Evolutionary conservation across 306 rosid species (phyloP), one percentile per base, ranked within the genome.

Genomic region (Boehmeria nivea): DNA sequence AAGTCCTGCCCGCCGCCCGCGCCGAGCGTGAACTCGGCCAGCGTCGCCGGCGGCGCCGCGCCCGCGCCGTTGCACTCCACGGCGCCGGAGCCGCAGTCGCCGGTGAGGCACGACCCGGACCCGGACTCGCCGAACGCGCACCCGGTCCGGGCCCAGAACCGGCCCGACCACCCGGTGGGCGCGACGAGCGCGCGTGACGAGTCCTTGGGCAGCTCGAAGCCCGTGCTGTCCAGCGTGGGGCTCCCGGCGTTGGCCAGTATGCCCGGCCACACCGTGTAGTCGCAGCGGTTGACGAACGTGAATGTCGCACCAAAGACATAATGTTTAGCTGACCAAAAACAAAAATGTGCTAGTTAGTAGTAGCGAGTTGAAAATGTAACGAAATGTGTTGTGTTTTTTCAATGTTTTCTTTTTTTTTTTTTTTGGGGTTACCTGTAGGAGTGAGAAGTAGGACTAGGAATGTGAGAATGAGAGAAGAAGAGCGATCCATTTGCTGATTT

Each of bases 141-240:
- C 22, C 78, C 82, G 5, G 96, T 87, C 50, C 98, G 73, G 2
- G 60, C 98, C 98, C 98, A 91, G 82, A 91, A 91, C 0, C 98
- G 84, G 2, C 98, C 98, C 47, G 98, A 91, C 98, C 98, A 91
- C 53, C 96, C 98, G 3, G 98, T 81, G 4, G 98, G 93, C 0
- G 98, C 93, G 48, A 71, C 81, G 36, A 91, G 74, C 0, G 93
- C 34, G 22, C 98, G 85, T 0, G 87, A 75, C 26, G 95, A 61
- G 31, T 73, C 82, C 6, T 63, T 72, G 1, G 85, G 93, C 58
- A 91, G 98, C 78, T 87, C 84, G 59, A 91, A 91, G n/a, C 98
- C 98, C 16, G 96, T 91, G 70, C 51, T 74, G 54, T 64, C 84
- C 48, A 91, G 96, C 0, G 60, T 26, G 9, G 95, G 81, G 54